These are phyloP conservation scores for Helichrysum umbraculigerum DNA, from an alignment of 129 eudicot species.

Conservation along the genomic window DNA sequence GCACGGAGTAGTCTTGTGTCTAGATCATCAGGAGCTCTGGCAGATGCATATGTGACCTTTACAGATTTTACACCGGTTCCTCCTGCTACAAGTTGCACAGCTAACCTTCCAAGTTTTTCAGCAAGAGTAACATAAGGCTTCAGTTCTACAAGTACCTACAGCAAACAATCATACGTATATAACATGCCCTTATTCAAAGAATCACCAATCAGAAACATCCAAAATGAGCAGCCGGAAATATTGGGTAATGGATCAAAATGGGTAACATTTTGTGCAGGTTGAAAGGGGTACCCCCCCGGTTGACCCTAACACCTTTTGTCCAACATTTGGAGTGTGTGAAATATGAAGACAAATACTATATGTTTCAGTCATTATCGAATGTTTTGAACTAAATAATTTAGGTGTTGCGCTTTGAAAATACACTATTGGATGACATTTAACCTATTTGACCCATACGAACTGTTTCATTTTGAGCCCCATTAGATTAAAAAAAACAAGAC, in stretches of 20 bases:
- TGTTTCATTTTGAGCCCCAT: not conserved
- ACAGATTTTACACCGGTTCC: conserved; percentile 85
- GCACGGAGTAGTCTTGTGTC: conserved; percentile 92
- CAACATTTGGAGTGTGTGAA: not conserved
- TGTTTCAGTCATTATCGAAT: not conserved
- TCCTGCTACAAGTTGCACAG: conserved; percentile 84
- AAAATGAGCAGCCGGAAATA: not conserved
- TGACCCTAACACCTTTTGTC: not conserved
- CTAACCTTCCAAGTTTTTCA: conserved; percentile 91
- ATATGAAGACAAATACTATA: not conserved
- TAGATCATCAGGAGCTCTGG: conserved; percentile 91
- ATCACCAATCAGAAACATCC: not conserved
- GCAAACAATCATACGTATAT: not conserved
- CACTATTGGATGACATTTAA: not conserved
- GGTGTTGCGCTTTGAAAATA: not conserved
- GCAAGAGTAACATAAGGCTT: conserved; percentile 80
- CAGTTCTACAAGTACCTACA: conserved; percentile 75
- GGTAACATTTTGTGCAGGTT: not conserved
- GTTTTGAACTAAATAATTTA: not conserved
- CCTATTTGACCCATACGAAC: not conserved
- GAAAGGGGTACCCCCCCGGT: not conserved
- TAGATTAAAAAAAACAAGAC: not conserved
- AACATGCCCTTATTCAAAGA: not conserved
- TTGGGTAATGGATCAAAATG: not conserved
- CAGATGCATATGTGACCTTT: conserved; percentile 71